Percentiles rank a stretch among this genome's conserved stretches.
Evolutionary conservation across 768 basidiomycete species (phyloP).

Genomic region (Sarcodon aspratus): DNA sequence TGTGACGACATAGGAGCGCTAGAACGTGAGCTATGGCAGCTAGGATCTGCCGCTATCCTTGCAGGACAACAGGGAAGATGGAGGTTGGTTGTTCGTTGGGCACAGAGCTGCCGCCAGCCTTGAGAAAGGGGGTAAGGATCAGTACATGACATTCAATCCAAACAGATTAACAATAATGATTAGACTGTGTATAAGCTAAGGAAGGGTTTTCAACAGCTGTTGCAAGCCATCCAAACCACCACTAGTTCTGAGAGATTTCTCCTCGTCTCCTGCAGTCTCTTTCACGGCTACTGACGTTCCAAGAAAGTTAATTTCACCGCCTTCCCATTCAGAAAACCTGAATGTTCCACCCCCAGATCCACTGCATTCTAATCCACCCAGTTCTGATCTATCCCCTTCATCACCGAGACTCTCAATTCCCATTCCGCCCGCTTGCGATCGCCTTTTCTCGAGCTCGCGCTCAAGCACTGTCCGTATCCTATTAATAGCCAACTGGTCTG

Average conservation of each 20-base stretch:
- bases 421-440: constrained; percentile 55
- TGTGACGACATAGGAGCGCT: neutral
- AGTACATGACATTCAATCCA: too few species aligned
- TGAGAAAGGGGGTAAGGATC: neutral
- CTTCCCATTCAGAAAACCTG: constrained; percentile 76
- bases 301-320: constrained; percentile 62
- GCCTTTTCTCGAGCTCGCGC: constrained; percentile 74
- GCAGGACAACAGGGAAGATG: neutral
- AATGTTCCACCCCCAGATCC: constrained; percentile 43
- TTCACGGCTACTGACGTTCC: constrained; percentile 39
- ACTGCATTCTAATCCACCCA: constrained; percentile 67
- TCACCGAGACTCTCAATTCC: constrained; percentile 62
- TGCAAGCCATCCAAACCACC: constrained; percentile 32
- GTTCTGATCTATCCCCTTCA: constrained; percentile 31
- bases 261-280: constrained; percentile 12
- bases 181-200: constrained; percentile 17
- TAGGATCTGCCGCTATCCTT: neutral
- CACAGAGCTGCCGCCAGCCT: neutral
- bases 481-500: constrained; percentile 43
- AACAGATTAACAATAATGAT: too few species aligned
- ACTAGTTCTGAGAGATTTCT: constrained; percentile 19
- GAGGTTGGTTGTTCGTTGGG: neutral
- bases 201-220: constrained; percentile 37
- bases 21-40: neutral
- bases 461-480: constrained; percentile 73